phyloP scores from a whole-genome alignment of 2,329 filamentous ascomycete species.

The Dothiorella sarmentorum region DNA sequence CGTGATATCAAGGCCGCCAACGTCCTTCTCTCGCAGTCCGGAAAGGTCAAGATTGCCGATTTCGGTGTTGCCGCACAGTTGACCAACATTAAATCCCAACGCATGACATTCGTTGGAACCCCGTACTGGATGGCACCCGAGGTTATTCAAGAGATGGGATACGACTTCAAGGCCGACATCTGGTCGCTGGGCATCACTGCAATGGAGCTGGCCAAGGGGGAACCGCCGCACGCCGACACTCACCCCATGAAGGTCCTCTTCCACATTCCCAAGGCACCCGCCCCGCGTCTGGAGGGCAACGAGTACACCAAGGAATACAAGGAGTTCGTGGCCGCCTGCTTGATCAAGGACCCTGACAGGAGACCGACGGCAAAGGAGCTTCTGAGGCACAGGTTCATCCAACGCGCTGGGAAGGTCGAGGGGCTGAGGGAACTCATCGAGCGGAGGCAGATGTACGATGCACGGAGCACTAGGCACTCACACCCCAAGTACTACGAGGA shows the following conservation, averaged over 20 bases:
- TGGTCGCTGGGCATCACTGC: slow-evolving; percentile 96
- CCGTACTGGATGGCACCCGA: slow-evolving; percentile 99
- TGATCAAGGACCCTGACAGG: slow-evolving; percentile 86
- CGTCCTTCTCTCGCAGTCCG: slow-evolving; percentile 82
- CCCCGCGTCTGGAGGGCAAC: slow-evolving; percentile 76
- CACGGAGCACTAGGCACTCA: slow-evolving; percentile 60
- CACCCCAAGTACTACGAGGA: slow-evolving; percentile 90
- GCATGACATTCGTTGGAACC: slow-evolving; percentile 95
- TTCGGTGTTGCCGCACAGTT: slow-evolving; percentile 96
- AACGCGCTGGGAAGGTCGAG: slow-evolving; percentile 82
- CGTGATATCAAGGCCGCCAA: slow-evolving; percentile 97
- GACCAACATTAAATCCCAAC: slow-evolving; percentile 95
- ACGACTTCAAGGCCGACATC: slow-evolving; percentile 96
- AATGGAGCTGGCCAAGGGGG: slow-evolving; percentile 84
- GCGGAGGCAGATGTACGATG: slow-evolving; percentile 78
- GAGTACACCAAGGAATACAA: slow-evolving; percentile 86
- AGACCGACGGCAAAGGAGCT: slow-evolving; percentile 83
- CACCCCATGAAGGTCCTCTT: slow-evolving; percentile 99
- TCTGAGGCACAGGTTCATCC: slow-evolving; percentile 83
- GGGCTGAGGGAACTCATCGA: slow-evolving; percentile 82
- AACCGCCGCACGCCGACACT: slow-evolving; percentile 90
- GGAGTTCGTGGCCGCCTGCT: slow-evolving; percentile 85
- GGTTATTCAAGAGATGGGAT: slow-evolving; percentile 95
- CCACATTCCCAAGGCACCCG: slow-evolving; percentile 85
- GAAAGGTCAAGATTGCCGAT: slow-evolving; percentile 93